Base-by-base conservation (phyloP, 2,329 filamentous ascomycete genomes). In the Sporothrix euskadiensis region DNA sequence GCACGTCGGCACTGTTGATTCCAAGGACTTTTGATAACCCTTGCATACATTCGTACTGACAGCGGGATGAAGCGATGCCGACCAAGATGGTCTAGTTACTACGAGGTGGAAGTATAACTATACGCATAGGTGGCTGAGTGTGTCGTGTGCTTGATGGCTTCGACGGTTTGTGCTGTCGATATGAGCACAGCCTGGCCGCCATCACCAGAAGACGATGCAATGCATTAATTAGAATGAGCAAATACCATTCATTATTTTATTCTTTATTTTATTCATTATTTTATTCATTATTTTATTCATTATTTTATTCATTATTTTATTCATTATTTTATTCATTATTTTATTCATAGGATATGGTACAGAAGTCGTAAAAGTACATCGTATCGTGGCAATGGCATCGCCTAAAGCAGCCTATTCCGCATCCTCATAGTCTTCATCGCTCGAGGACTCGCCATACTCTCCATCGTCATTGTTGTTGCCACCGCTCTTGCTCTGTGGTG, bases 361-460 rank as follows among this genome's bases (percentile, higher is more conserved):
- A 19, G 4, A 0, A 35, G 26, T n/a, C 1, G 19, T 39, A 61
- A 3, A 19, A 52, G 44, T 52, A 68, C 65, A 68, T 22, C 7
- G 8, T 52, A 35, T 68, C 41, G 44, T n/a, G 35, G n/a, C 26
- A 32, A 14, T 16, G 61, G 14, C 30, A n/a, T 26, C 32, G 7
- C 6, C 35, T 6, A 2, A 1, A 9, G 19, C 19, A 9, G 10
- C 16, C 14, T 49, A 32, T 32, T 39, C 66, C 19, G 30, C 47
- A 19, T 69, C 54, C 19, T 59, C 52, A 16, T 49, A n/a, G 41
- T 54, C 69, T 19, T 70, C 68, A 9, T 47, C 61, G 39, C 61
- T 66, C 61, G 22, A 66, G 2, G 39, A 66, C 14, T 26, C 61
- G n/a, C 39, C 66, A 19, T 35, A n/a, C 10, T 54, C 35, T 30